Percentiles rank a stretch among this genome's conserved stretches.
phyloP scores from a whole-genome alignment of 75 land plant species.

The Adiantum capillusveneris region DNA sequence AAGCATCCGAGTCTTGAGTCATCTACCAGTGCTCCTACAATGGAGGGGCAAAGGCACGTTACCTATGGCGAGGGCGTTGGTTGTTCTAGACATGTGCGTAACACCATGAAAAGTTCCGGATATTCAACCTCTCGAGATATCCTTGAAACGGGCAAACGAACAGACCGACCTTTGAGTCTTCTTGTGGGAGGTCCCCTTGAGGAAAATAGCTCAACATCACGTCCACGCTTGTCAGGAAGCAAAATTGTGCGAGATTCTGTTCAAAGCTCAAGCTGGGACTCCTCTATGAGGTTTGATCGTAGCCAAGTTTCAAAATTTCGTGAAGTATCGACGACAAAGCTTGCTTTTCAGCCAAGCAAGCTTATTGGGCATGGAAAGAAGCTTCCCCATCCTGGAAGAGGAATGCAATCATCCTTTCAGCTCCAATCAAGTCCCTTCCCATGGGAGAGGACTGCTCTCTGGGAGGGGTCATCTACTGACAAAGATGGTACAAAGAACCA shows the following conservation, averaged over 20 bases:
- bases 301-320: background rate
- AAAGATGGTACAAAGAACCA: background rate
- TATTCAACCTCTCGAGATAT: background rate
- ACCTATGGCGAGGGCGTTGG: background rate
- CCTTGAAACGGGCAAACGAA: background rate
- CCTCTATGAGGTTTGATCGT: background rate
- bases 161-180: constrained; percentile 1
- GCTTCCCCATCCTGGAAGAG: background rate
- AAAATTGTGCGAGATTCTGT: background rate
- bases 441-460: background rate
- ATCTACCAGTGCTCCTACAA: background rate
- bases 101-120: background rate
- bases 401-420: constrained; percentile 4
- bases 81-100: background rate
- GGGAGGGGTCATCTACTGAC: background rate
- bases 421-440: background rate
- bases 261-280: background rate
- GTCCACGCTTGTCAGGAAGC: background rate
- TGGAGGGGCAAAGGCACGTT: background rate
- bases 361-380: background rate
- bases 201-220: background rate
- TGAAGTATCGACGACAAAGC: background rate
- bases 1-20: background rate
- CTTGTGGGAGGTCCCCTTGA: constrained; percentile 2
- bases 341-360: constrained; percentile 1